Conservation (phyloP, 345 rosid genomes). For the Erysimum cheiranthoides region DNA sequence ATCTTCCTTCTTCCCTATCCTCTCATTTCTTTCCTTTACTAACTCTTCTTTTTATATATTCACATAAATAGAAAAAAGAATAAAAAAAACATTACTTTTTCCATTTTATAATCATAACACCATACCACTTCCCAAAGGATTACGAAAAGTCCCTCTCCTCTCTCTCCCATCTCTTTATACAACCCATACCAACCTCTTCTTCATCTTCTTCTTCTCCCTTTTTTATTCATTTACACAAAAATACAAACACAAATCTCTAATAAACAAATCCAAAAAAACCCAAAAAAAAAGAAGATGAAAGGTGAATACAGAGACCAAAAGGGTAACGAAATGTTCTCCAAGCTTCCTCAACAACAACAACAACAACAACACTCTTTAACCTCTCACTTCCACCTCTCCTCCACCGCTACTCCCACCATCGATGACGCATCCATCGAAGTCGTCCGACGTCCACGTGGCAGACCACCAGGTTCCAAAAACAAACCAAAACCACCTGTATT, state of each 20-base stretch:
- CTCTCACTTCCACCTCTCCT: constrained; percentile 56
- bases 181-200: constrained; percentile 13
- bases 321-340: constrained; percentile 59
- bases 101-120: constrained; percentile 4
- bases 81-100: constrained; percentile 27
- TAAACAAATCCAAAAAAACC: constrained; percentile 1
- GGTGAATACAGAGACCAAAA: constrained; percentile 60
- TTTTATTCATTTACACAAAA: constrained; percentile 18
- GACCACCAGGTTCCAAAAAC: constrained; percentile 93
- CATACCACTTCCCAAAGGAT: constrained; percentile 15
- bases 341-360: constrained; percentile 51
- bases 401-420: constrained; percentile 43
- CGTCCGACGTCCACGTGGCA: constrained; percentile 80
- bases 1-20: constrained; percentile 40
- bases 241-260: constrained; percentile 21
- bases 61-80: background rate
- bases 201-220: background rate
- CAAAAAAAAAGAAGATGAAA: constrained; percentile 55
- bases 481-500: constrained; percentile 76
- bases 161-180: constrained; percentile 13
- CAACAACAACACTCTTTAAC: constrained; percentile 55
- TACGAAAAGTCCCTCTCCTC: background rate
- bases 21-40: constrained; percentile 15
- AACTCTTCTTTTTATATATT: background rate
- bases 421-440: constrained; percentile 79